Conservation (phyloP, 2,329 filamentous ascomycete genomes). For the Sphaerulina populicola region DNA sequence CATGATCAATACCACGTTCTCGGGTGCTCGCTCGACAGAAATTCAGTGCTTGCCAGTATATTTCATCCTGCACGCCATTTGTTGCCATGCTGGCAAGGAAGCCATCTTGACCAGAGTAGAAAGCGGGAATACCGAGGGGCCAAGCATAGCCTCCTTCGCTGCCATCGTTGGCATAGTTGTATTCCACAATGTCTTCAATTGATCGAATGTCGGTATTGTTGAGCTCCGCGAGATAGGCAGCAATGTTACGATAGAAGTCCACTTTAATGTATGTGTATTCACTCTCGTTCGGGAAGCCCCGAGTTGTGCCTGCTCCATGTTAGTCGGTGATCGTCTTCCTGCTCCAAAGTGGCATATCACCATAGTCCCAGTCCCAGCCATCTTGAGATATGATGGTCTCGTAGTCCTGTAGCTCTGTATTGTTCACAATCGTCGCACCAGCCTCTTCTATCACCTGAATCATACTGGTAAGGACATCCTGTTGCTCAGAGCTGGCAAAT, state of each 20-base stretch:
- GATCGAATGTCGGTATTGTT: constrained; percentile 52
- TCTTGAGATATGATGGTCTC: constrained; percentile 54
- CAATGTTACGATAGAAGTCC: constrained; percentile 61
- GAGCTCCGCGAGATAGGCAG: constrained; percentile 54
- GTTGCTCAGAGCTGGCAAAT: constrained; percentile 50
- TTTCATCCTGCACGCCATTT: constrained; percentile 54
- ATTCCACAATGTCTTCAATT: constrained; percentile 58
- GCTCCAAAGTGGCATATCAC: constrained; percentile 25
- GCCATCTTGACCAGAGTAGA: constrained; percentile 61
- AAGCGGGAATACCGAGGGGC: constrained; percentile 51
- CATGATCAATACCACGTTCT: constrained; percentile 62
- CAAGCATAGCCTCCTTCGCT: constrained; percentile 56
- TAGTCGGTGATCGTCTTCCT: constrained; percentile 38
- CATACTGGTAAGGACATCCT: constrained; percentile 42
- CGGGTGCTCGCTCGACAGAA: constrained; percentile 53
- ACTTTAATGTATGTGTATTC: constrained; percentile 67
- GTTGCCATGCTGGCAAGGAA: constrained; percentile 57
- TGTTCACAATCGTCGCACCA: constrained; percentile 61
- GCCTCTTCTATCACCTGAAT: constrained; percentile 49
- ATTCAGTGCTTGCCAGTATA: constrained; percentile 57
- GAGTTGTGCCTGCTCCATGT: constrained; percentile 40
- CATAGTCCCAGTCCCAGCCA: constrained; percentile 59
- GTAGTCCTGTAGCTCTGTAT: constrained; percentile 58
- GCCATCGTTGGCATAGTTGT: constrained; percentile 52
- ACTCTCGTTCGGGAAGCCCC: constrained; percentile 61